Evolutionary conservation across 2,329 filamentous ascomycete species (phyloP), one percentile per base, ranked within the genome.

Genomic region (Neofusicoccum sp.): DNA sequence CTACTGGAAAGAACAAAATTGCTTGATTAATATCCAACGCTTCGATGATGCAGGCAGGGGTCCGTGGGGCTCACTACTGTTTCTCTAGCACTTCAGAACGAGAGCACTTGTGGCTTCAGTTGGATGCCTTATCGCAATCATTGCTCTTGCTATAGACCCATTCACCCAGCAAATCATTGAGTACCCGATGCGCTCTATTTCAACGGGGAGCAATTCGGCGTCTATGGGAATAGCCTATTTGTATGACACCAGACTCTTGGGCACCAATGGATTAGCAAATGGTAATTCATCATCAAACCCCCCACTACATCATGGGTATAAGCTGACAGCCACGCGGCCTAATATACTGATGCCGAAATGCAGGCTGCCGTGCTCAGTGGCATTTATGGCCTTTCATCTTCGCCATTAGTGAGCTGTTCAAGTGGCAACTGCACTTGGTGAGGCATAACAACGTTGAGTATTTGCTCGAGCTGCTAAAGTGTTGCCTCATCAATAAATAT

Each of bases 31-130:
- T 34, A 63, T 72, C 16, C 67, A 71, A 47, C 14, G 62, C 3
- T 73, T 70, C 34, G 70, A 73, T 38, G 64, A 67, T n/a, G 69
- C 71, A 0, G 69, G 69, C 40, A 64, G 70, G 6, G 72, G 53
- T 0, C 53, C 53, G 24, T 34, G 26, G 9, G 40, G 53, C 7
- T 45, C 53, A 4, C n/a, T 57, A 3, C 24, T 44, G 11, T 57
- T 45, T 11, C 40, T 45, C 6, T 31, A 30, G n/a, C 12, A 16
- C 7, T 24, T 43, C 20, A 31, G 30, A 11, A 30, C 24, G 1
- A 40, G 20, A 9, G 16, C 51, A 3, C 26, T 40, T 28, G 11
- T 54, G 2, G 34, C 36, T 1, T 40, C 51, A 4, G 26, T 41
- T 6, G 33, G 11, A 5, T 56, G 51, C 51, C 8, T 58, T 6